Percentiles rank a stretch among this genome's conserved stretches.
Evolutionary conservation across 73 alveolate genomes (phyloP).

Genomic region (Urostyla sp.): DNA sequence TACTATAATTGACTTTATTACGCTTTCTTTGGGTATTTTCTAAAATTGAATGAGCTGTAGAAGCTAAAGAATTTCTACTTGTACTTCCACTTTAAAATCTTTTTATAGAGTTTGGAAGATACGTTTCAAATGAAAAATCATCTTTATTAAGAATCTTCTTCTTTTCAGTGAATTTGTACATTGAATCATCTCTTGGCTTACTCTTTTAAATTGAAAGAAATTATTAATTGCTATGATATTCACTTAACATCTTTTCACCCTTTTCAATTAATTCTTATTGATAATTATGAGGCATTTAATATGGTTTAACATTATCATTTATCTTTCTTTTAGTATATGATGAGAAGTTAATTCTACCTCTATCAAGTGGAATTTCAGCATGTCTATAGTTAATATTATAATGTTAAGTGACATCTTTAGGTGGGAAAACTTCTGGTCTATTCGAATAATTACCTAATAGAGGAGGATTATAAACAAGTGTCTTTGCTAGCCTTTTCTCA

Average conservation of each 20-base stretch:
- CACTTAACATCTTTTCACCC: constrained; percentile 16
- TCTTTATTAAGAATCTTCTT: not conserved
- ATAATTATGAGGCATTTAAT: constrained; percentile 20
- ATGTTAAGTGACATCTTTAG: not conserved
- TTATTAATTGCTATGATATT: constrained; percentile 7
- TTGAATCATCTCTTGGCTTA: constrained; percentile 35
- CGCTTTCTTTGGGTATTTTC: not conserved
- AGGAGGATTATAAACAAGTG: not conserved
- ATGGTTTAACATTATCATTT: constrained; percentile 24
- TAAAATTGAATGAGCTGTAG: constrained; percentile 44
- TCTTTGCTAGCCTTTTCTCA: not conserved
- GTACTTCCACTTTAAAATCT: not conserved
- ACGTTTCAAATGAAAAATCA: constrained; percentile 25
- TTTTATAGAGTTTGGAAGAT: constrained; percentile 29
- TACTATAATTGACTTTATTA: no score
- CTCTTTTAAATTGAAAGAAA: constrained; percentile 13
- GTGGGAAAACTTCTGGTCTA: constrained; percentile 42
- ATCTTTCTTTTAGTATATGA: constrained; percentile 4
- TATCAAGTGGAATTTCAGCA: not conserved
- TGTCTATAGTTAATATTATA: constrained; percentile 14
- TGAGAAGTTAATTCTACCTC: not conserved
- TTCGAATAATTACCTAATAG: not conserved
- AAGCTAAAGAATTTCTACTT: constrained; percentile 29
- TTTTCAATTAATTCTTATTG: constrained; percentile 4
- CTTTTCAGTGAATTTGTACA: constrained; percentile 23